Evolutionary conservation across 106 monocot species (phyloP), one percentile per base, ranked within the genome.

Genomic region (Narthecium ossifragum): DNA sequence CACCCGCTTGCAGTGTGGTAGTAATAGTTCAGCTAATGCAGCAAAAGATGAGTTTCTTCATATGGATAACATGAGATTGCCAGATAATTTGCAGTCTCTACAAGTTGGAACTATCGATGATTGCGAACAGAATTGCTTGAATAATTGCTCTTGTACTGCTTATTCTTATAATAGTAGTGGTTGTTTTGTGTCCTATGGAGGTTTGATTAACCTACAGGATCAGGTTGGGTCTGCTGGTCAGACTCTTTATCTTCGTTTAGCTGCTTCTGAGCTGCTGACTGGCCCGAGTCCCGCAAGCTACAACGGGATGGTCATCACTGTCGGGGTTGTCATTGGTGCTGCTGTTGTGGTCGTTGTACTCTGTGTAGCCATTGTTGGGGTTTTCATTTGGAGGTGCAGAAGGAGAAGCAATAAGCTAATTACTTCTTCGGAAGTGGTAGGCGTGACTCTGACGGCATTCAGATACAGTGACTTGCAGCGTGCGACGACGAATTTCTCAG

Each of bases 71-170:
- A 31, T 65, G 28, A 33, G 1, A n/a, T 43, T 65, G 31, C 73
- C 65, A 9, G 51, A 28, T 39, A 43, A 49, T 46, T 9, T 28
- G 0, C 38, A 37, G 17, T 9, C 20, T 26, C 17, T 59, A 9
- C 15, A 6, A 6, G 56, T 36, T 9, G 31, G 24, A 24, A 65
- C 31, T 26, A 24, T 14, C 13, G 65, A 28, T n/a, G 59, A 65
- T 12, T 73, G 71, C 34, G 54, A 29, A 15, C 26, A 9, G 14
- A 49, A 59, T 27, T 74, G 80, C 74, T 43, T 70, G 70, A 66
- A 34, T 13, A 59, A 75, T 28, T 74, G 74, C 38, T 70, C 66
- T 48, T 80, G 79, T 27, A 60, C 63, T n/a, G 79, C 79, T 3
- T 74, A 65, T 40, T 64, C 73, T 13, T 74, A 45, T 14, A n/a